Conservation (phyloP, 257 asterid species). For the Mitragyna speciosa region DNA sequence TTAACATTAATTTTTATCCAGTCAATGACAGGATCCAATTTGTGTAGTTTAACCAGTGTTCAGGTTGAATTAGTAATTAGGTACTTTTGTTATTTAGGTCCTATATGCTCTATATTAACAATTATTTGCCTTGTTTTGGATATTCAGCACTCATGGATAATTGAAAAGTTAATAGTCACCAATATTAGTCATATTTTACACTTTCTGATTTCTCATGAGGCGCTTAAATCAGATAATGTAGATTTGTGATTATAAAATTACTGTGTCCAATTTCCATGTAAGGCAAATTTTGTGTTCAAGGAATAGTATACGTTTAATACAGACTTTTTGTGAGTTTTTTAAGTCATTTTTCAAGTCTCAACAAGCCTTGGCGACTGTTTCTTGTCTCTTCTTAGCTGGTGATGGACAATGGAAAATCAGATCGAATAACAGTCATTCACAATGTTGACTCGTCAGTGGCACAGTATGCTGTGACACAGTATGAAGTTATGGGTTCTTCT, state of each 20-base stretch:
- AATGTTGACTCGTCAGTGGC: conserved; percentile 45
- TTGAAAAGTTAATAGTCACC: neutral
- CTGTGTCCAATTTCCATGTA: neutral
- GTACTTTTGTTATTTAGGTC: neutral
- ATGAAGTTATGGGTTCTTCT: conserved; percentile 68
- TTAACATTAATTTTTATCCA: too few species aligned
- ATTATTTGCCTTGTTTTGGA: too few species aligned
- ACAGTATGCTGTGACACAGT: conserved; percentile 79
- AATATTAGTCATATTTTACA: neutral
- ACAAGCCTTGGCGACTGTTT: neutral
- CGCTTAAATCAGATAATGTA: too few species aligned
- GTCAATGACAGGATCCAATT: too few species aligned
- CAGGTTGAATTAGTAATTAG: neutral
- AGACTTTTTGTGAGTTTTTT: neutral
- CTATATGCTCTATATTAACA: neutral
- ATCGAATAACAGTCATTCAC: conserved; percentile 66
- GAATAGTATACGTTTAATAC: neutral
- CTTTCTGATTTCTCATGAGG: too few species aligned
- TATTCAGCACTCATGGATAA: neutral
- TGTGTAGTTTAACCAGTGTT: too few species aligned
- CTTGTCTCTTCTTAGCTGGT: conserved; percentile 50
- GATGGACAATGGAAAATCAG: conserved; percentile 76
- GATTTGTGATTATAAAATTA: too few species aligned
- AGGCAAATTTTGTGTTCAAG: too few species aligned
- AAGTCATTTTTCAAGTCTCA: neutral